Evolutionary conservation across 768 basidiomycete species (phyloP).

Genomic region (Lactifluus pinguis): DNA sequence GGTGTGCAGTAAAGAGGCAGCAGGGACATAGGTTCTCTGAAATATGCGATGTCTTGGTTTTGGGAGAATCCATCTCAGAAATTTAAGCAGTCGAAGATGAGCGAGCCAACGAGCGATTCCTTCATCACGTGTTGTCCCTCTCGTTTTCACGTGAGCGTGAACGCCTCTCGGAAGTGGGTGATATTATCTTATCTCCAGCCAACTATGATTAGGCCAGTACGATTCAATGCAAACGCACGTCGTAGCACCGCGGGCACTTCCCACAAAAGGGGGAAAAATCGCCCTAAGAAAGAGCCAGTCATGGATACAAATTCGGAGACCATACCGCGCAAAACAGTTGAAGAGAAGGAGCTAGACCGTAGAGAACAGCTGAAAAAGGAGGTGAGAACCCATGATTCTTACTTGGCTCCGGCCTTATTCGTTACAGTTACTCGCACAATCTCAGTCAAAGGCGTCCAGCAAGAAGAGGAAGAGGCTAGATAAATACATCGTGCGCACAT

Average conservation of each 20-base stretch:
- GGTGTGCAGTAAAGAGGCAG: conserved; percentile 39
- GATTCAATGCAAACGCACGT: conserved; percentile 57
- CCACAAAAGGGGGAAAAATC: conserved; percentile 47
- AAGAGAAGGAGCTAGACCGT: conserved; percentile 24
- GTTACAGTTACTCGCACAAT: conserved; percentile 15
- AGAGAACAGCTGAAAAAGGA: conserved; percentile 25
- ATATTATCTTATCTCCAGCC: neutral
- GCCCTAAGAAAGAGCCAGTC: neutral
- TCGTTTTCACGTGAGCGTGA: no score
- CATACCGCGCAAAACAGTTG: conserved; percentile 22
- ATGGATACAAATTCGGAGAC: conserved; percentile 21
- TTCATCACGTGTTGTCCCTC: no score
- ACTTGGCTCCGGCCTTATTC: neutral
- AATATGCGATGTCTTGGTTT: neutral
- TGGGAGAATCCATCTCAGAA: conserved; percentile 5
- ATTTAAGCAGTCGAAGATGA: neutral
- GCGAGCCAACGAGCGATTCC: neutral
- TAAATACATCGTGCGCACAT: conserved; percentile 36
- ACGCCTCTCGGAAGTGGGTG: neutral
- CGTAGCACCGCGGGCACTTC: conserved; percentile 49
- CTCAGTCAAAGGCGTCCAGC: conserved; percentile 30
- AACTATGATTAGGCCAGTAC: conserved; percentile 20
- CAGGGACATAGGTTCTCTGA: conserved; percentile 11
- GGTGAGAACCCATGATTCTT: conserved; percentile 15
- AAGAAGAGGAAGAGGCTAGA: conserved; percentile 46